phyloP scores from a whole-genome alignment of 2,329 filamentous ascomycete genomes.

The Sclerotinia nivalis region DNA sequence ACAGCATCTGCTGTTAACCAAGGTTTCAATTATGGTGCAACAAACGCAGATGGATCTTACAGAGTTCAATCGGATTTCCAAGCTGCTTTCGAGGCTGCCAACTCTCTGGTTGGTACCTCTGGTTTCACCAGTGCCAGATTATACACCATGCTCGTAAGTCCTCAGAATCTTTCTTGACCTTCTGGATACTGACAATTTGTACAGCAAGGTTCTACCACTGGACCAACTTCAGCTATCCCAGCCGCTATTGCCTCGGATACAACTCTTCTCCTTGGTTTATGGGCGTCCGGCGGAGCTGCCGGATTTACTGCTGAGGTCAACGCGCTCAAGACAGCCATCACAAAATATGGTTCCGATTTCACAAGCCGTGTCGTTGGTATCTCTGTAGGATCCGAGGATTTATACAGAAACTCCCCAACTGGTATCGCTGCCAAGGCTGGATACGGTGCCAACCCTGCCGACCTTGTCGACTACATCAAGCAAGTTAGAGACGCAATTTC shows the following conservation, averaged over 20 bases:
- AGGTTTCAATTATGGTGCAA: conserved; percentile 71
- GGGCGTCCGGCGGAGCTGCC: conserved; percentile 69
- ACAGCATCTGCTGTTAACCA: conserved; percentile 48
- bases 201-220: conserved; percentile 63
- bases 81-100: conserved; percentile 66
- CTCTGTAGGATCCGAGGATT: conserved; percentile 82
- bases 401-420: conserved; percentile 75
- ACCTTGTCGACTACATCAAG: conserved; percentile 68
- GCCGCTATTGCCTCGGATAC: conserved; percentile 82
- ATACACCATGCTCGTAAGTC: conserved; percentile 62
- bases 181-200: conserved; percentile 31
- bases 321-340: conserved; percentile 69
- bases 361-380: conserved; percentile 73
- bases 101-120: conserved; percentile 61
- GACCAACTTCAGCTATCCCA: conserved; percentile 71
- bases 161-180: too few species aligned
- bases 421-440: conserved; percentile 64
- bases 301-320: conserved; percentile 70
- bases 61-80: conserved; percentile 67
- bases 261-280: conserved; percentile 77
- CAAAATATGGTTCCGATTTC: conserved; percentile 66
- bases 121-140: conserved; percentile 70
- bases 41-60: conserved; percentile 57
- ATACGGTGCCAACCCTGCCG: conserved; percentile 61
- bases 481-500: conserved; percentile 64